A percentile compares a stretch with the other conserved stretches of the same genome.
Evolutionary conservation across 192 early-diverging fungal genomes (phyloP).

Genomic region (Pilaira anomala): DNA sequence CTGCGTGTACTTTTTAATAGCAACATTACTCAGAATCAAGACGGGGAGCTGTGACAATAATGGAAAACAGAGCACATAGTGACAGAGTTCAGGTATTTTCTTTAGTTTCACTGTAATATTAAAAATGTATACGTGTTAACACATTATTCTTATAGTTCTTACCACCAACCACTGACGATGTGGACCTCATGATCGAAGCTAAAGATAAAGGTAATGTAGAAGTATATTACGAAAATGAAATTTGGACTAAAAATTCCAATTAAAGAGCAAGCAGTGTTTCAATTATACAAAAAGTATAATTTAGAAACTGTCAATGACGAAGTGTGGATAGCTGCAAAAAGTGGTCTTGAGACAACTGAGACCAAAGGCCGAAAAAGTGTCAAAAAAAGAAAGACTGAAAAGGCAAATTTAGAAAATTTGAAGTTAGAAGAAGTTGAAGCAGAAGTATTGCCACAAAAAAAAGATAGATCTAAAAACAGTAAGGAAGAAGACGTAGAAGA

Average conservation of each 20-base stretch:
- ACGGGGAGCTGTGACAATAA: slow-evolving; percentile 34
- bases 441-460: too few species aligned
- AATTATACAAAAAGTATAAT: slow-evolving; percentile 37
- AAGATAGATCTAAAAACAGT: neutral
- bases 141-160: slow-evolving; percentile 19
- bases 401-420: neutral
- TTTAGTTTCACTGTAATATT: neutral
- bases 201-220: slow-evolving; percentile 44
- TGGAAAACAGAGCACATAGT: slow-evolving; percentile 44
- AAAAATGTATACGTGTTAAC: neutral
- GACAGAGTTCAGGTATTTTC: slow-evolving; percentile 29
- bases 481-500: neutral
- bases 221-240: neutral
- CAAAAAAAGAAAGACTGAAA: slow-evolving; percentile 1
- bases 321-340: neutral
- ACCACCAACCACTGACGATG: slow-evolving; percentile 42
- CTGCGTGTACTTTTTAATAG: slow-evolving; percentile 1
- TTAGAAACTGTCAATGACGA: slow-evolving; percentile 27
- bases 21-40: slow-evolving; percentile 47
- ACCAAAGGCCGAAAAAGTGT: slow-evolving; percentile 30
- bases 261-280: slow-evolving; percentile 49
- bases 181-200: slow-evolving; percentile 57
- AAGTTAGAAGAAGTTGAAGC: neutral
- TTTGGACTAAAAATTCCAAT: too few species aligned
- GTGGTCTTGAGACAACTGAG: slow-evolving; percentile 13